Conservation (phyloP, 1,284 basidiomycete species). For the Vanrija sp. region DNA sequence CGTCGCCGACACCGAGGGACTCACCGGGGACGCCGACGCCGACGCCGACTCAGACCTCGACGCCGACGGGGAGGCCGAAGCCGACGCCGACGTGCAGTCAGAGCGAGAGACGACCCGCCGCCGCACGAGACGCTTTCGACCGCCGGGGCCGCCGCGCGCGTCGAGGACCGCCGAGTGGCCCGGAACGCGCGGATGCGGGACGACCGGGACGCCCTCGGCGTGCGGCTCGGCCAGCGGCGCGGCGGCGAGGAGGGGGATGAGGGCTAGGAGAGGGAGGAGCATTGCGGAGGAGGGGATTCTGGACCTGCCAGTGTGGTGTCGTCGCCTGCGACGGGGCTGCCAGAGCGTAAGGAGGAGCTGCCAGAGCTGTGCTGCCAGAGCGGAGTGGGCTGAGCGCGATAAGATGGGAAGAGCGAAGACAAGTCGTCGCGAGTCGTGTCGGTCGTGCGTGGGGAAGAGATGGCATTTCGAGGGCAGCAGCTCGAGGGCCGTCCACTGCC, state of each 20-base stretch:
- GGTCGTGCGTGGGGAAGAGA: not conserved
- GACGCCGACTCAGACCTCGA: no score
- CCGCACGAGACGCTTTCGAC: no score
- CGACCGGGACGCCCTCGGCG: not conserved
- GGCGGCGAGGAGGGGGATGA: slow-evolving; percentile 11
- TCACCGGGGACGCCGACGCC: no score
- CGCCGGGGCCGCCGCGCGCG: no score
- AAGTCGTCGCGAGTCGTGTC: not conserved
- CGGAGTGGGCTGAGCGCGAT: no score
- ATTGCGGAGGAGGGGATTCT: not conserved
- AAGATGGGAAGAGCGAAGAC: not conserved
- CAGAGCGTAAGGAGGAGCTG: not conserved
- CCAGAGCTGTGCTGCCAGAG: not conserved
- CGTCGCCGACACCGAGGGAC: no score
- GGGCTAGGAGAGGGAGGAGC: slow-evolving; percentile 15
- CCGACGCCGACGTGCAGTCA: no score
- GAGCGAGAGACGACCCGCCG: no score
- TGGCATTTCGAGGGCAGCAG: not conserved
- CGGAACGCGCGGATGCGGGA: not conserved
- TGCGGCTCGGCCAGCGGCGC: not conserved
- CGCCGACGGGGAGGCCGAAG: no score
- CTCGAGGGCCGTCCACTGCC: no score
- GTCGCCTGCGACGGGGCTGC: not conserved
- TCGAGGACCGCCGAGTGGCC: no score
- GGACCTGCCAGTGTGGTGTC: not conserved